phyloP scores from a whole-genome alignment of 805 yeast genomes.

The Ogataea dorogensis region DNA sequence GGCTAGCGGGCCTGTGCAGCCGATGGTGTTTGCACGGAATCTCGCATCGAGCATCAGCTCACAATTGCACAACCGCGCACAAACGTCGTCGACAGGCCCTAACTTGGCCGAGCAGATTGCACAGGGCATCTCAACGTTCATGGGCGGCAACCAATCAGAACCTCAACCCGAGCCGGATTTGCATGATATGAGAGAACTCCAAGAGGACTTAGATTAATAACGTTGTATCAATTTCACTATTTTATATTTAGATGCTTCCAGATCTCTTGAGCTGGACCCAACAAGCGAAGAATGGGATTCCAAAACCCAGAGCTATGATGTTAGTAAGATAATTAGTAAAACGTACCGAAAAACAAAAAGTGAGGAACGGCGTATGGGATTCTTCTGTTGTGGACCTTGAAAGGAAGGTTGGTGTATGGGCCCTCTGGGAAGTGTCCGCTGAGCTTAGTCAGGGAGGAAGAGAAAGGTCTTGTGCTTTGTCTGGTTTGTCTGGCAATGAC shows the following conservation, averaged over 20 bases:
- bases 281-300: conserved; percentile 75
- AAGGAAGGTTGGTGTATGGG: conserved; percentile 89
- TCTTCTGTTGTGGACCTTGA: conserved; percentile 90
- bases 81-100: conserved; percentile 2
- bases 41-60: conserved; percentile 17
- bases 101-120: conserved; percentile 21
- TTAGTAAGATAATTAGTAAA: conserved; percentile 4
- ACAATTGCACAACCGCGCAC: conserved; percentile 7
- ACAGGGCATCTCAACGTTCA: conserved; percentile 18
- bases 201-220: conserved; percentile 11
- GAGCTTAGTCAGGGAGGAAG: conserved; percentile 49
- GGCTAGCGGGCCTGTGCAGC: conserved; percentile 7
- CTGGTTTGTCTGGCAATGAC: conserved; percentile 27
- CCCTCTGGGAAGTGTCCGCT: conserved; percentile 65
- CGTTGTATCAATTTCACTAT: conserved; percentile 5
- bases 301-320: conserved; percentile 50
- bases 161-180: not conserved
- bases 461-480: conserved; percentile 44
- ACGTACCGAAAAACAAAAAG: conserved; percentile 71
- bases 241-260: conserved; percentile 47
- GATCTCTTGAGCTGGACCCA: conserved; percentile 86
- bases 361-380: conserved; percentile 83
- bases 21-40: conserved; percentile 16
- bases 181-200: conserved; percentile 10
- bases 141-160: conserved; percentile 9